These are phyloP conservation scores for Exophiala sideris DNA, from an alignment of 2,329 filamentous ascomycete species.

Conservation along the genomic window DNA sequence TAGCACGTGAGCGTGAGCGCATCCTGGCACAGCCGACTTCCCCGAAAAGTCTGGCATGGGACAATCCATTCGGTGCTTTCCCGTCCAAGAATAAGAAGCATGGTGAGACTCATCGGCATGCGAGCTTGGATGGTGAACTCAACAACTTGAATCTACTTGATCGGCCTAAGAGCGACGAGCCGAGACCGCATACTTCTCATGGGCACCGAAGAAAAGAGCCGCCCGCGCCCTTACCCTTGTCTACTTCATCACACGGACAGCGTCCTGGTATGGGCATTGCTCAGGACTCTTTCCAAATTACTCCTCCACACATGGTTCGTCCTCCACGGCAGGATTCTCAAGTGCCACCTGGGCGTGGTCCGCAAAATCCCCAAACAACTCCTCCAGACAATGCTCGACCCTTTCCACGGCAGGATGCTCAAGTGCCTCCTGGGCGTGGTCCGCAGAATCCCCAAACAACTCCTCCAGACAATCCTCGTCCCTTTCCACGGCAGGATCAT, in stretches of 20 bases:
- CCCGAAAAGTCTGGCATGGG: conserved; percentile 40
- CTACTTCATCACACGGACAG: conserved; percentile 18
- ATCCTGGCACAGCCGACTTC: conserved; percentile 34
- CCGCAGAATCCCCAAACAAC: background rate
- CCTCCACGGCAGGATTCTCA: conserved; percentile 2
- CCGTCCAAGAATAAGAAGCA: conserved; percentile 32
- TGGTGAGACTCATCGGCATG: conserved; percentile 36
- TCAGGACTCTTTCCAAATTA: background rate
- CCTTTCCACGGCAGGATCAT: conserved; percentile 8
- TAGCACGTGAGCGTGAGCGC: conserved; percentile 29
- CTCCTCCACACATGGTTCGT: conserved; percentile 1
- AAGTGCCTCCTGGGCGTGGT: background rate
- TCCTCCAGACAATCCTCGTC: conserved; percentile 2
- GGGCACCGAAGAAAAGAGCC: conserved; percentile 15
- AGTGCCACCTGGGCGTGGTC: background rate
- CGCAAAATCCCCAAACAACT: background rate
- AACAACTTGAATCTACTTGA: conserved; percentile 8
- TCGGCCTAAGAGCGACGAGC: conserved; percentile 7
- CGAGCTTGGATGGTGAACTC: conserved; percentile 26
- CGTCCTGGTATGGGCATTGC: background rate
- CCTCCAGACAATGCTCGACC: conserved; percentile 5
- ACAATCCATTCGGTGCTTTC: conserved; percentile 51
- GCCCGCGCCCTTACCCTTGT: background rate
- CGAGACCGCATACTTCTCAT: conserved; percentile 22
- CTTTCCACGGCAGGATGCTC: background rate